phyloP scores from a whole-genome alignment of 2,329 filamentous ascomycete genomes.

The Hyphodiscus sp. region DNA sequence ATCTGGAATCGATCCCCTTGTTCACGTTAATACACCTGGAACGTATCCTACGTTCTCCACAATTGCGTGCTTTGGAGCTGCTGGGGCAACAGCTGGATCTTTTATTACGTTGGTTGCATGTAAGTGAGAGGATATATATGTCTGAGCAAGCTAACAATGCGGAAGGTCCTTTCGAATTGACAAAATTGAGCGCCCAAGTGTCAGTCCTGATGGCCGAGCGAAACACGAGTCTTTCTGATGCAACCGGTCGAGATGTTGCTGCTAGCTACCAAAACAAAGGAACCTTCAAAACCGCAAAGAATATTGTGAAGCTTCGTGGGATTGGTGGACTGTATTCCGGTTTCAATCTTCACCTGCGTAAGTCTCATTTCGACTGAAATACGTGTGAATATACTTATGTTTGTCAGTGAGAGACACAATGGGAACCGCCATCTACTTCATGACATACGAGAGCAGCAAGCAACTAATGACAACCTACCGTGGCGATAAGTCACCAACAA shows the following conservation, averaged over 20 bases:
- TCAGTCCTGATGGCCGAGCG: constrained; percentile 67
- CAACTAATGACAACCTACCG: constrained; percentile 71
- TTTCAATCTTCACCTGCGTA: constrained; percentile 71
- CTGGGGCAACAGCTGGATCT: constrained; percentile 73
- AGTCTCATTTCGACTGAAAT: constrained; percentile 31
- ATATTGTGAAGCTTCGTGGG: constrained; percentile 70
- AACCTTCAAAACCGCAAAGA: constrained; percentile 68
- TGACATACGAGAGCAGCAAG: constrained; percentile 82
- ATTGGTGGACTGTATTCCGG: constrained; percentile 72
- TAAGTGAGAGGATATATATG: constrained; percentile 30
- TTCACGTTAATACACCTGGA: constrained; percentile 63
- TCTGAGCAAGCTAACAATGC: constrained; percentile 8
- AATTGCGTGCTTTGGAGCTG: constrained; percentile 67
- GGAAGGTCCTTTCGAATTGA: constrained; percentile 74
- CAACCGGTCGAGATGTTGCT: constrained; percentile 37
- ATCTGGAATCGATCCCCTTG: constrained; percentile 62
- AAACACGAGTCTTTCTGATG: constrained; percentile 33
- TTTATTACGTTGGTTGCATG: constrained; percentile 76
- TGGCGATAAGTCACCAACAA: constrained; percentile 66
- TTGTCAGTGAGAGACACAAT: constrained; percentile 68
- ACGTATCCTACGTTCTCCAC: constrained; percentile 68
- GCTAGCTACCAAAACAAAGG: constrained; percentile 72
- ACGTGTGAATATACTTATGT: constrained; percentile 3
- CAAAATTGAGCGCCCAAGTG: constrained; percentile 82
- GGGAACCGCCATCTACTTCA: constrained; percentile 80